phyloP scores from a whole-genome alignment of 495 filamentous ascomycete genomes.

The Oidiodendron maius region DNA sequence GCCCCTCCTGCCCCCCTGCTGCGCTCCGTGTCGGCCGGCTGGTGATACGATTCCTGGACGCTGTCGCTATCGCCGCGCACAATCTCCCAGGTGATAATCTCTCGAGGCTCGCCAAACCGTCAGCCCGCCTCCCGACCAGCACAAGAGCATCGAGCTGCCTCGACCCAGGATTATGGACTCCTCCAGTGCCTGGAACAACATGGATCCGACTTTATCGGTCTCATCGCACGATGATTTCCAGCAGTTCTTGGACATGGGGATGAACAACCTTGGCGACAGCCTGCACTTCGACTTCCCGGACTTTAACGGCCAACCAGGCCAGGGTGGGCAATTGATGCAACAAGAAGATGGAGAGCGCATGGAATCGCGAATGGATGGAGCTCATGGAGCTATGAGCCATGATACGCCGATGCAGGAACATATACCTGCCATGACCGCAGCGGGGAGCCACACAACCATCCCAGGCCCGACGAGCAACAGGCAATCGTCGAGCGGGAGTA shows the following conservation, averaged over 20 bases:
- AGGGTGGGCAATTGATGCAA: conserved; percentile 18
- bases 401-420: conserved; percentile 39
- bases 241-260: conserved; percentile 48
- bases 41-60: not conserved
- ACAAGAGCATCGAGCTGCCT: no score
- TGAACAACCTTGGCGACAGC: conserved; percentile 37
- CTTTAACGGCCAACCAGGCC: conserved; percentile 21
- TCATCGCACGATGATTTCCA: conserved; percentile 46
- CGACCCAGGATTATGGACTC: conserved; percentile 26
- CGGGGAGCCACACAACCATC: conserved; percentile 33
- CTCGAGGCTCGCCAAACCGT: not conserved
- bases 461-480: conserved; percentile 23
- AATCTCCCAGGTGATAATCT: no score
- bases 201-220: conserved; percentile 36
- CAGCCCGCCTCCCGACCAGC: not conserved
- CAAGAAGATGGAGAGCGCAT: conserved; percentile 30
- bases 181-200: conserved; percentile 39
- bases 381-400: conserved; percentile 26
- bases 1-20: no score
- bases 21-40: no score
- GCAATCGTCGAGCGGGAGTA: conserved; percentile 35
- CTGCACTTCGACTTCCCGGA: conserved; percentile 46
- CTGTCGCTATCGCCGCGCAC: not conserved
- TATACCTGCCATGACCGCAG: conserved; percentile 38
- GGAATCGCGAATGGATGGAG: conserved; percentile 45